Evolutionary conservation across 1,284 basidiomycete genomes (phyloP).

Genomic region (Heterobasidion occidentale): DNA sequence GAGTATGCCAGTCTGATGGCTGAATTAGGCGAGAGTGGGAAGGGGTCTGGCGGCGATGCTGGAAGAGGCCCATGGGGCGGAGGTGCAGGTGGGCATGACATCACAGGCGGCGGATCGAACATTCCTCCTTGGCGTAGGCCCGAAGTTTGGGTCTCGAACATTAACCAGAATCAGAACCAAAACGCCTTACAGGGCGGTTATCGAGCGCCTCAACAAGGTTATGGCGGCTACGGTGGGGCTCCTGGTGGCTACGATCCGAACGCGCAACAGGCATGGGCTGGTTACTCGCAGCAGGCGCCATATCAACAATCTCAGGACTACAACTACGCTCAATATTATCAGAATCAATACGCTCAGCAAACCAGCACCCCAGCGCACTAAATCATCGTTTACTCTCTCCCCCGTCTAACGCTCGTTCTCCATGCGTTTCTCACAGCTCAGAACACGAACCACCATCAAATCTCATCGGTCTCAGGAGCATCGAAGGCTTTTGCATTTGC

Average conservation of each 20-base stretch:
- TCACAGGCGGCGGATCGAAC: conserved; percentile 72
- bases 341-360: conserved; percentile 72
- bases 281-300: conserved; percentile 11
- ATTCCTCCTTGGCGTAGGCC: conserved; percentile 83
- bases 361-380: conserved; percentile 42
- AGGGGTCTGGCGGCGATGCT: conserved; percentile 45
- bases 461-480: not conserved
- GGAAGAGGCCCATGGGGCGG: conserved; percentile 54
- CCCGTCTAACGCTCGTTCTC: conserved; percentile 1
- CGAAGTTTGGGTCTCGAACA: conserved; percentile 67
- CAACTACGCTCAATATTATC: conserved; percentile 77
- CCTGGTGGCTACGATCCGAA: conserved; percentile 20
- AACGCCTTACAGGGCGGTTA: conserved; percentile 15
- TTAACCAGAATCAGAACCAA: conserved; percentile 33
- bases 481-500: not conserved
- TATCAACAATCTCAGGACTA: conserved; percentile 51
- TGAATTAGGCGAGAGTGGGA: conserved; percentile 86
- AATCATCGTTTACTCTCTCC: conserved; percentile 11
- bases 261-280: conserved; percentile 25
- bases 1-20: conserved; percentile 98
- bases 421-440: conserved; percentile 12
- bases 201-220: conserved; percentile 26
- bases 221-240: conserved; percentile 22
- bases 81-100: conserved; percentile 55
- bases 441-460: not conserved